Evolutionary conservation across 225 moss, liverwort and hornwort species (phyloP), one percentile per base, ranked within the genome.

Genomic region (Thuidium tamariscinum): DNA sequence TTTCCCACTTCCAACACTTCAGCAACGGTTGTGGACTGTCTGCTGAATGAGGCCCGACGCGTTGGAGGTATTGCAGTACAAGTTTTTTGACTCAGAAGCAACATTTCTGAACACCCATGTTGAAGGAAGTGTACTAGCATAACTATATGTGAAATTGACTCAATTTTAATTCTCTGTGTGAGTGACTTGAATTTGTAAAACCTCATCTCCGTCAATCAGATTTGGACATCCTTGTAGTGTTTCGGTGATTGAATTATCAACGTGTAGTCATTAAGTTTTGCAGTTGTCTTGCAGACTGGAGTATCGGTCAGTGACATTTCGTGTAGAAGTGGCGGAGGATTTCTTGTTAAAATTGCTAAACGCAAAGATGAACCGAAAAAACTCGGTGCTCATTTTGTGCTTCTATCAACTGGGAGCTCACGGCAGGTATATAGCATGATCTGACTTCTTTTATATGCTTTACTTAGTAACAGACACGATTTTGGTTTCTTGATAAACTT

Each of bases 1-100:
- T 98, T 98, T 86, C 97, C 97, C n/a, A 85, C 90, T 49, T 95
- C 92, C 67, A 82, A 98, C 86, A 96, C 86, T 84, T 98, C 97
- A 74, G 90, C 94, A 79, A 95, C 96, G 72, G 93, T 98, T 54
- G 92, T 98, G 66, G 93, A 95, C 61, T 98, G 97, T 86, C 92
- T 98, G 62, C 79, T 98, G 68, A 94, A 89, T 54, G 96, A 98
- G 88, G 94, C 95, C 66, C 93, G 89, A 44, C 92, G 94, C 37
- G 15, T 93, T 79, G 95, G 95, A 90, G 97, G 97, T 97, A 91
- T 62, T 66, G 87, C 59, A 81, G 37, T 56, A 34, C 42, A 81
- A 64, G 13, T 75, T 18, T n/a, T 74, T 57, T 84, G 79, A 51
- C 63, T 82, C 44, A 8, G 44, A 80, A 57, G 60, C 29, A 72